Evolutionary conservation across 225 moss, liverwort and hornwort genomes (phyloP).

Genomic region (Marchantia polymorpha): DNA sequence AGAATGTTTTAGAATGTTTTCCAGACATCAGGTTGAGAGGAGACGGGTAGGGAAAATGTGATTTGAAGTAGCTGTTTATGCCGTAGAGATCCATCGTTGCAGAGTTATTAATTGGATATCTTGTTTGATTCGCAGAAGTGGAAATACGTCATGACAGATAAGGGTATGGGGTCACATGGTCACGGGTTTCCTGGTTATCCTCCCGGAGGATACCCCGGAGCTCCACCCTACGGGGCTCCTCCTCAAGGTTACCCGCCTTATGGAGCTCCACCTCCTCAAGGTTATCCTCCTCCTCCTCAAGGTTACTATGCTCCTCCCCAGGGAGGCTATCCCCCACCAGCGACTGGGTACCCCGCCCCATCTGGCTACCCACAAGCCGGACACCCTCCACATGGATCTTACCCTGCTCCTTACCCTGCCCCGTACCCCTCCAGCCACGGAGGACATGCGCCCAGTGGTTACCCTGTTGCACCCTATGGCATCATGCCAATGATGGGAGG

Average conservation of each 20-base stretch:
- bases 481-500: not conserved
- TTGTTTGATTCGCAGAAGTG: not conserved
- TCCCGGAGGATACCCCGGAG: not conserved
- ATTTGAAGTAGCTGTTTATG: not conserved
- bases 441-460: not conserved
- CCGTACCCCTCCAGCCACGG: not conserved
- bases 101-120: not conserved
- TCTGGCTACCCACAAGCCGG: not conserved
- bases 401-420: conserved; percentile 9
- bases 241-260: conserved; percentile 8
- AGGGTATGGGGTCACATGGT: not conserved
- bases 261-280: not conserved
- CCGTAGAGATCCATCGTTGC: too few relatives aligned
- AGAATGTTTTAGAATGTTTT: not conserved
- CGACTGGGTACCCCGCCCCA: conserved; percentile 1
- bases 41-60: not conserved
- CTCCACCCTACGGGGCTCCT: conserved; percentile 17
- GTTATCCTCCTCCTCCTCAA: conserved; percentile 11
- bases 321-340: conserved; percentile 6
- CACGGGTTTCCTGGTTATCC: conserved; percentile 7
- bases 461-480: not conserved
- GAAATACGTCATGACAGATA: conserved; percentile 5
- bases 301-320: not conserved
- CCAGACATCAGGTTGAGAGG: not conserved
- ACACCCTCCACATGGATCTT: conserved; percentile 2